Conservation (phyloP, 2,329 filamentous ascomycete genomes). For the Zymoseptoria pseudotritici region DNA sequence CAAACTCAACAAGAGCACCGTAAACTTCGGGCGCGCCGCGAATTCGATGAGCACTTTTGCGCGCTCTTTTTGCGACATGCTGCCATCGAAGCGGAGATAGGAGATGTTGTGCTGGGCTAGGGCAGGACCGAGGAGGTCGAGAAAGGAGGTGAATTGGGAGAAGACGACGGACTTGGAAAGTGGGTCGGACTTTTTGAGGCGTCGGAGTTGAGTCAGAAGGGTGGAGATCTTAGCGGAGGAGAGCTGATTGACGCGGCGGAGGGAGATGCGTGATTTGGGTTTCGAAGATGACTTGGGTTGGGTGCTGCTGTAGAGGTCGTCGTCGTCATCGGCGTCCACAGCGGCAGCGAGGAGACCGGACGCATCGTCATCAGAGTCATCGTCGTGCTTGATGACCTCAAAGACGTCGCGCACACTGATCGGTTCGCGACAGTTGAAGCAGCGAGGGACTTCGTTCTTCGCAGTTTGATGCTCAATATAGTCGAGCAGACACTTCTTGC, state of each 20-base stretch:
- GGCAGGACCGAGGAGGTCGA: conserved; percentile 81
- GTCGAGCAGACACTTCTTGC: conserved; percentile 83
- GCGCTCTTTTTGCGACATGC: conserved; percentile 78
- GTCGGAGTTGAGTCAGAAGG: conserved; percentile 66
- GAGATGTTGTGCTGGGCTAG: conserved; percentile 64
- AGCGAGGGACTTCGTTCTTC: conserved; percentile 67
- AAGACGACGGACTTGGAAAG: conserved; percentile 79
- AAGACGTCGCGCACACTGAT: conserved; percentile 83
- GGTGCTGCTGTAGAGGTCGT: conserved; percentile 34
- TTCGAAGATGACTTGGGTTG: conserved; percentile 18
- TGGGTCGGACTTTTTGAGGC: conserved; percentile 57
- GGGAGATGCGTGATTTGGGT: conserved; percentile 42
- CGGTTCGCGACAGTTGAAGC: conserved; percentile 81
- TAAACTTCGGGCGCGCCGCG: conserved; percentile 48
- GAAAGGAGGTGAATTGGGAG: conserved; percentile 94
- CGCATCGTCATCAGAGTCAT: conserved; percentile 24
- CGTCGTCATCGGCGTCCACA: conserved; percentile 16
- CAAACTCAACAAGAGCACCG: conserved; percentile 73
- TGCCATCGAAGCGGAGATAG: conserved; percentile 83
- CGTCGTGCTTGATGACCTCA: conserved; percentile 76
- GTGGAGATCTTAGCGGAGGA: conserved; percentile 86
- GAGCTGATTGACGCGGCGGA: conserved; percentile 54
- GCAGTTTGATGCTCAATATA: conserved; percentile 83
- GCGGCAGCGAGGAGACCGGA: conserved; percentile 10
- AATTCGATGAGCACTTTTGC: conserved; percentile 73